A percentile compares a stretch with the other conserved stretches of the same genome.
These are phyloP conservation scores for Metschnikowia kunwiensis DNA, from an alignment of 805 yeast species.

Conservation along the genomic window DNA sequence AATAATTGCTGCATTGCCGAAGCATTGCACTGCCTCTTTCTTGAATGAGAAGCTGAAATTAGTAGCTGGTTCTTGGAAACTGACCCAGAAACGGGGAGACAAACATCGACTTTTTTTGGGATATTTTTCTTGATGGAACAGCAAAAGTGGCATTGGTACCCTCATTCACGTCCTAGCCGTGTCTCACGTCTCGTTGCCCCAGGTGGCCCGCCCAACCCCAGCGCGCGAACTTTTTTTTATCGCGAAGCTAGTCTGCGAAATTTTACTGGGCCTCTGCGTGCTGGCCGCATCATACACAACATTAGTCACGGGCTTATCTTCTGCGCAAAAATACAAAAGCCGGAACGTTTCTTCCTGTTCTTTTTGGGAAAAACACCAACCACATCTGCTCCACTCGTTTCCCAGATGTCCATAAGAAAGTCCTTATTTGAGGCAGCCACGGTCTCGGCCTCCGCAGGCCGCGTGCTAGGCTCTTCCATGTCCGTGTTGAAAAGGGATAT, in stretches of 20 bases:
- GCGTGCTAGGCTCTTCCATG: conserved; percentile 21
- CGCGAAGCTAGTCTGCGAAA: conserved; percentile 4
- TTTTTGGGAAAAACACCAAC: background rate
- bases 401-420: conserved; percentile 16
- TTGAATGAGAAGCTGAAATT: too few species aligned
- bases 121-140: too few species aligned
- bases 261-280: conserved; percentile 4
- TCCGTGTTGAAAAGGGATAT: conserved; percentile 22
- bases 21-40: too few species aligned
- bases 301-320: too few species aligned
- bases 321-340: too few species aligned
- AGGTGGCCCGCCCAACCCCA: conserved; percentile 3
- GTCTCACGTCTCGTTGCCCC: too few species aligned
- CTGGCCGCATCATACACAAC: conserved; percentile 1
- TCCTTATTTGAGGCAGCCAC: conserved; percentile 23
- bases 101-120: too few species aligned
- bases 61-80: too few species aligned
- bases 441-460: conserved; percentile 24
- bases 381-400: too few species aligned
- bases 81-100: too few species aligned
- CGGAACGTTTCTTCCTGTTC: background rate
- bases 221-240: conserved; percentile 7
- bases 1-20: background rate
- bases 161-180: too few species aligned
- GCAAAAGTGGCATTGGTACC: too few species aligned